phyloP scores from a whole-genome alignment of 2,329 filamentous ascomycete species.

The Diaporthe longicolla region DNA sequence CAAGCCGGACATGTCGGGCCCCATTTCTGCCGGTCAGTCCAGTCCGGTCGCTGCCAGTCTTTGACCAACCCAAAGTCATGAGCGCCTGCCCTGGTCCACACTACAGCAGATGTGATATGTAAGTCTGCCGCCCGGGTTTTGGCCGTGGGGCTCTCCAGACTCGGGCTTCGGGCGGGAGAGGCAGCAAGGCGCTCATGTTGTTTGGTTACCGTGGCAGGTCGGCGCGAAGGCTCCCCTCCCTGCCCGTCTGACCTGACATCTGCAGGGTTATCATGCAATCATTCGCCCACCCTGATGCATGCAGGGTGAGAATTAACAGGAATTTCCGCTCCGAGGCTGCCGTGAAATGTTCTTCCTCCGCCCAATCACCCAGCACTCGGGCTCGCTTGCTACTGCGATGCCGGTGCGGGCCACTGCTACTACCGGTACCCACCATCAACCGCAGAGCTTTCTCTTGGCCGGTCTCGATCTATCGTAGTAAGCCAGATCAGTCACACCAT shows the following conservation, averaged over 20 bases:
- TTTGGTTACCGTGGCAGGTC: background rate
- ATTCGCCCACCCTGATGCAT: conserved; percentile 23
- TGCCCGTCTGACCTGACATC: conserved; percentile 29
- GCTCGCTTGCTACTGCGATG: conserved; percentile 6
- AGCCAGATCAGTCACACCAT: conserved; percentile 28
- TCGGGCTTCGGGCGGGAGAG: conserved; percentile 3
- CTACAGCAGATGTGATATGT: background rate
- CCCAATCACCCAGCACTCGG: conserved; percentile 10
- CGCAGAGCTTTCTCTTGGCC: conserved; percentile 11
- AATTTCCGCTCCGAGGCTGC: conserved; percentile 24
- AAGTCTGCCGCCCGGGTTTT: conserved; percentile 18
- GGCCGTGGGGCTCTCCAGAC: conserved; percentile 16
- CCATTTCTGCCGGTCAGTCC: background rate
- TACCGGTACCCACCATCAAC: conserved; percentile 24
- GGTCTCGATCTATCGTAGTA: background rate
- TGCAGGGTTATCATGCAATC: conserved; percentile 21
- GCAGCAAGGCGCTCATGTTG: background rate
- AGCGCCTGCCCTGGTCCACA: background rate
- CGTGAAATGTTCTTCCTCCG: conserved; percentile 11
- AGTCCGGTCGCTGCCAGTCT: conserved; percentile 7
- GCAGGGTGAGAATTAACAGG: conserved; percentile 3
- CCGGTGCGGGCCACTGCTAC: background rate
- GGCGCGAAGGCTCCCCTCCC: conserved; percentile 6
- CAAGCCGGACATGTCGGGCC: conserved; percentile 4
- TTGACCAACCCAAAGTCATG: background rate